Evolutionary conservation across 2,329 filamentous ascomycete species (phyloP), one percentile per base, ranked within the genome.

Genomic region (Claviceps cyperi): DNA sequence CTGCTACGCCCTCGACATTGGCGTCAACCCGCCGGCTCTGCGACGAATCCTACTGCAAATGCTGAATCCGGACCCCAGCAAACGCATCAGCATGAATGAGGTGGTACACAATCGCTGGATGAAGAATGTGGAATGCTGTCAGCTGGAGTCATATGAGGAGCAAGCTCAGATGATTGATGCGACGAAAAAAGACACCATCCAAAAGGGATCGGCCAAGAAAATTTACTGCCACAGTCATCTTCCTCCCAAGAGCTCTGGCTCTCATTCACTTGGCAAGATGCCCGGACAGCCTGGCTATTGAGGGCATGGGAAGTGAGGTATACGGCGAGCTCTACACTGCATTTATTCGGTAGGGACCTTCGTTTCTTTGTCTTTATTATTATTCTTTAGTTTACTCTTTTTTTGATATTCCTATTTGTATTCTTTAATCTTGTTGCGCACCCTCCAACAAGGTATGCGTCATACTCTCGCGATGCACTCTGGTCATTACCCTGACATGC

Each of bases 41-140:
- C 81, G 83, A 52, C 79, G 82, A 11, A 69, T 94, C 4, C 67
- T 94, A 11, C 69, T 92, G 47, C 81, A 78, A 62, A 94, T 95
- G 88, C 74, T 94, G 35, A 81, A 94, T 63, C 87, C 88, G 0
- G 71, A 89, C 56, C 86, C 89, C 0, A 65, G 69, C 7, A 80
- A 80, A 61, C 83, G 89, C 41, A 80, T 84, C 56, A 77, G 74
- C 28, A 85, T 92, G 47, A 67, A 74, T 6, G 78, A 86, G 1
- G 80, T 86, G 1, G 68, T 88, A 49, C 79, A 75, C 54, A 79
- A 85, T 58, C 73, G 81, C n/a, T 88, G 81, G 75, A 69, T 92
- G 58, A 83, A 78, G 68, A 77, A 74, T 48, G 77, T 89, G 40
- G 84, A 90, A 58, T 92, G 87, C 67, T 94, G 87, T 63, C 82